phyloP scores from a whole-genome alignment of 2,329 filamentous ascomycete species.

The Epichloe hybrida region DNA sequence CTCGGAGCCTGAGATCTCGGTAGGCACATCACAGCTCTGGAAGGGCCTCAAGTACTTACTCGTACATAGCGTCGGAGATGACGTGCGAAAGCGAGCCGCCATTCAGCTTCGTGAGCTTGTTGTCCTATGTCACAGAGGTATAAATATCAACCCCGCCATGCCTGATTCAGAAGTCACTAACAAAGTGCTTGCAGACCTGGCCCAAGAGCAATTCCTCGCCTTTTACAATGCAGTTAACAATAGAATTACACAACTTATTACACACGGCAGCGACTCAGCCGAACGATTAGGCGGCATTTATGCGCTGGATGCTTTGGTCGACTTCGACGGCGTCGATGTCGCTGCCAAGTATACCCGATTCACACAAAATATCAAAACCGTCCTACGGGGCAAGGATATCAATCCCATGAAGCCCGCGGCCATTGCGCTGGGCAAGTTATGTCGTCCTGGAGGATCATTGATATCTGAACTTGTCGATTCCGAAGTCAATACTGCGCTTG shows the following conservation, averaged over 20 bases:
- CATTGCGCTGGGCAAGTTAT: constrained; percentile 76
- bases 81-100: constrained; percentile 38
- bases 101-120: constrained; percentile 42
- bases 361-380: constrained; percentile 74
- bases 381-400: constrained; percentile 82
- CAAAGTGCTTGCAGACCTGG: constrained; percentile 44
- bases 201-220: constrained; percentile 58
- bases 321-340: constrained; percentile 90
- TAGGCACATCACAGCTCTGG: constrained; percentile 16
- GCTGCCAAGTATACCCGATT: constrained; percentile 91
- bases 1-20: constrained; percentile 43
- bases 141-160: not conserved
- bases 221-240: constrained; percentile 45
- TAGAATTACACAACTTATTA: constrained; percentile 52
- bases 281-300: constrained; percentile 87
- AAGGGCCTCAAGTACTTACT: constrained; percentile 8
- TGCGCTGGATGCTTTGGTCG: constrained; percentile 82
- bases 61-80: constrained; percentile 25
- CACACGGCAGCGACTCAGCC: constrained; percentile 72
- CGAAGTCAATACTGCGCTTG: constrained; percentile 88
- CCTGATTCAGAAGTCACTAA: not conserved
- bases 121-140: constrained; percentile 41
- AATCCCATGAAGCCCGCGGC: constrained; percentile 84
- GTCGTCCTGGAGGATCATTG: constrained; percentile 80
- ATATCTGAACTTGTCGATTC: constrained; percentile 94